Percentiles rank a stretch among this genome's conserved stretches.
phyloP scores from a whole-genome alignment of 164 flowering plant species.

The Aristolochia californica region DNA sequence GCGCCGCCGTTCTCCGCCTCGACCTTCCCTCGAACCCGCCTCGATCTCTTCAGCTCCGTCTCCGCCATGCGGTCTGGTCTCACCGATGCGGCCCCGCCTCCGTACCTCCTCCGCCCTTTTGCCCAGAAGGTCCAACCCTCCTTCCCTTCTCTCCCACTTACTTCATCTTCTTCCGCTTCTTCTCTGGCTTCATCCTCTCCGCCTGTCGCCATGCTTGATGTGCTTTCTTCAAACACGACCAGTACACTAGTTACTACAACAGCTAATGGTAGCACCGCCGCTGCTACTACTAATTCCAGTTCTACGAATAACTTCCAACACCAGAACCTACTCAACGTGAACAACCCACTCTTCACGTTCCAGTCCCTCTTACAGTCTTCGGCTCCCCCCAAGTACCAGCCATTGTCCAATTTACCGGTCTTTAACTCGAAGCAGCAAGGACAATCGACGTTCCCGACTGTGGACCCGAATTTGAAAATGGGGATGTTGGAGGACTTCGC shows the following conservation, averaged over 20 bases:
- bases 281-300: conserved; percentile 7
- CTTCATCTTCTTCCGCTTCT: too few species aligned
- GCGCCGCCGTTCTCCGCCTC: conserved; percentile 51
- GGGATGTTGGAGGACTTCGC: conserved; percentile 12
- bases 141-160: conserved; percentile 4
- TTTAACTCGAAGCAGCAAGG: conserved; percentile 12
- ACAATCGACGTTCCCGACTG: not conserved
- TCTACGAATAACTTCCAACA: conserved; percentile 17
- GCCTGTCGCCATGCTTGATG: conserved; percentile 4
- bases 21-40: conserved; percentile 28
- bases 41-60: conserved; percentile 38
- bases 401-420: conserved; percentile 11
- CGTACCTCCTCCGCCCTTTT: conserved; percentile 40
- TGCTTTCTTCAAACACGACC: conserved; percentile 4
- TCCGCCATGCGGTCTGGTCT: conserved; percentile 16
- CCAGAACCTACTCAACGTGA: conserved; percentile 26
- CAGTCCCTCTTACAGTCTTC: conserved; percentile 25
- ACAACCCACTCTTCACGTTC: conserved; percentile 27
- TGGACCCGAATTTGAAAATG: too few species aligned
- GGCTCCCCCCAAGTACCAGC: conserved; percentile 3
- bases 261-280: too few species aligned
- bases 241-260: too few species aligned
- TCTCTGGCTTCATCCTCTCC: conserved; percentile 9
- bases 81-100: conserved; percentile 9
- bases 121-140: conserved; percentile 31